phyloP scores from a whole-genome alignment of 768 basidiomycete species.

The Lactarius pseudohatsudake region DNA sequence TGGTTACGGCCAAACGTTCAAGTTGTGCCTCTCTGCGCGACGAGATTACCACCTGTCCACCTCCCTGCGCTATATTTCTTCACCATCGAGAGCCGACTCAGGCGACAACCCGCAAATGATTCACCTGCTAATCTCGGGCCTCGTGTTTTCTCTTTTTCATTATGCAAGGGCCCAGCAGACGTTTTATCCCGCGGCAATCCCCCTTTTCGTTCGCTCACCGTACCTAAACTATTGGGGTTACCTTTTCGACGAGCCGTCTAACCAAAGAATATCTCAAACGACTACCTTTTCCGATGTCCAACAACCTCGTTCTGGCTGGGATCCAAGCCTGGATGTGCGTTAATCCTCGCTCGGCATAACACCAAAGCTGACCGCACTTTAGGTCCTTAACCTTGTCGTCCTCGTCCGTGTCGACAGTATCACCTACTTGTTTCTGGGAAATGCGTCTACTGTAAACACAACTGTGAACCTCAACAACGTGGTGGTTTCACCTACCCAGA shows the following conservation, averaged over 20 bases:
- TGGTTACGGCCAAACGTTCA: too few species aligned
- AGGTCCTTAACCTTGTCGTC: slow-evolving; percentile 18
- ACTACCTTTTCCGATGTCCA: too few species aligned
- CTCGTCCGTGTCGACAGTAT: slow-evolving; percentile 17
- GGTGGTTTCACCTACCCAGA: slow-evolving; percentile 39
- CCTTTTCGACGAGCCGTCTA: too few species aligned
- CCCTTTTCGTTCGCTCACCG: slow-evolving; percentile 34
- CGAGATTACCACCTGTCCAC: too few species aligned
- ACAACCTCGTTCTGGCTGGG: slow-evolving; percentile 8
- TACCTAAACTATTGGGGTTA: slow-evolving; percentile 30
- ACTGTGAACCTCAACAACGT: slow-evolving; percentile 28
- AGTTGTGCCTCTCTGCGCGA: too few species aligned
- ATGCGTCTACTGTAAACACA: not conserved
- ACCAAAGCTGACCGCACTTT: not conserved
- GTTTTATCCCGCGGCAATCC: too few species aligned
- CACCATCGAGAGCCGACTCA: too few species aligned
- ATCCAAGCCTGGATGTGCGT: too few species aligned
- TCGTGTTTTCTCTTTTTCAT: not conserved
- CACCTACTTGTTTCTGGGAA: slow-evolving; percentile 28
- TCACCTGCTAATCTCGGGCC: slow-evolving; percentile 1
- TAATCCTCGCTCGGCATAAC: not conserved
- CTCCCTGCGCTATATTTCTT: too few species aligned
- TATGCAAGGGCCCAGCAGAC: slow-evolving; percentile 5
- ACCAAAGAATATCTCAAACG: too few species aligned
- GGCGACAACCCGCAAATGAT: not conserved